These are phyloP conservation scores for Diophrys appendiculata DNA, from an alignment of 73 alveolate species.

Conservation along the genomic window DNA sequence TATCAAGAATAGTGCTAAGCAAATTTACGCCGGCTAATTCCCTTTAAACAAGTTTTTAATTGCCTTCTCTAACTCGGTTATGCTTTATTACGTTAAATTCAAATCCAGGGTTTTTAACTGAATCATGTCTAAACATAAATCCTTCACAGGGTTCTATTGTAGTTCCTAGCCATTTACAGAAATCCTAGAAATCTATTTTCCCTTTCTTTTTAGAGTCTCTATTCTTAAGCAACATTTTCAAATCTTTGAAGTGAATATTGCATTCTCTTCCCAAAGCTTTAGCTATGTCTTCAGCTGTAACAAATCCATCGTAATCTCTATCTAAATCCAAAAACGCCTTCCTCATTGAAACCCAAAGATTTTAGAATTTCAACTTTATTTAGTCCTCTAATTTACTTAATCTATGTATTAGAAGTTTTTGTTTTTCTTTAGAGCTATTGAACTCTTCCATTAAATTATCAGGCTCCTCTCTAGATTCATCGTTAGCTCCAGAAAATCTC, in stretches of 20 bases:
- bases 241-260: slow-evolving; percentile 24
- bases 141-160: slow-evolving; percentile 64
- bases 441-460: background rate
- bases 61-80: background rate
- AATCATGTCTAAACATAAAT: slow-evolving; percentile 65
- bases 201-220: background rate
- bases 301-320: slow-evolving; percentile 58
- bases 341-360: slow-evolving; percentile 18
- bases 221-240: slow-evolving; percentile 24
- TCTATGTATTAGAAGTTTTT: background rate
- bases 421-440: background rate
- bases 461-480: slow-evolving; percentile 10
- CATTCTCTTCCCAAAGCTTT: slow-evolving; percentile 21
- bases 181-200: slow-evolving; percentile 51
- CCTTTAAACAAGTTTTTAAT: background rate
- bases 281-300: slow-evolving; percentile 54
- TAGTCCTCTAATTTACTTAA: slow-evolving; percentile 16
- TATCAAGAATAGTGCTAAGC: slow-evolving; percentile 42
- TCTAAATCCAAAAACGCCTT: slow-evolving; percentile 65
- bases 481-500: background rate
- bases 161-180: slow-evolving; percentile 53
- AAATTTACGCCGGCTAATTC: slow-evolving; percentile 1
- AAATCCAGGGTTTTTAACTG: slow-evolving; percentile 39
- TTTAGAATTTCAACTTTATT: slow-evolving; percentile 23
- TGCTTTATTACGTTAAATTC: slow-evolving; percentile 10